Evolutionary conservation across 495 filamentous ascomycete species (phyloP), one percentile per base, ranked within the genome.

Genomic region (Aspergillus indologenus): DNA sequence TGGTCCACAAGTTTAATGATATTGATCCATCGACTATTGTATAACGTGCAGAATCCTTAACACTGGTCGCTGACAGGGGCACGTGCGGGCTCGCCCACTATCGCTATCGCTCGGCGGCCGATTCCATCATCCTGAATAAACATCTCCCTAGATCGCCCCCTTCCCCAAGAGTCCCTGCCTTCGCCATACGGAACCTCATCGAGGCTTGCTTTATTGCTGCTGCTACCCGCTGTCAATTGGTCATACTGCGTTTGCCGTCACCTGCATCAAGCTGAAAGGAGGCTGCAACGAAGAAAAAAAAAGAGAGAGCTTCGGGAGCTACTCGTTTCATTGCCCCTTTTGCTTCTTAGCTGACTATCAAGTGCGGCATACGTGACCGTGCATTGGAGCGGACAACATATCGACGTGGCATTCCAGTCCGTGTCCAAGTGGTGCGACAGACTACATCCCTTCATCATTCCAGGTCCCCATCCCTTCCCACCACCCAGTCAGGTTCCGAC

Each of bases 331-430:
- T 29, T 57, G 51, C 60, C 57, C 53, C 51, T 57, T 61, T 62
- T 57, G 50, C 54, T 56, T 58, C 53, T 46, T 54, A 52, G 54
- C 53, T 46, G 58, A 45, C 58, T 22, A 49, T 53, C 51, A 22
- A 45, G 49, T 60, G 26, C 19, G 53, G 14, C 42, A 47, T 58
- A 55, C 44, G 59, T 57, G 42, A 65, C 61, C 56, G 62, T 68
- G 65, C 61, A 46, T 61, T 44, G 67, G 68, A 69, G 63, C 59
- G 61, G 61, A 62, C 58, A 61, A 58, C 54, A 44, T 57, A 67
- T 67, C 62, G 67, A 72, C 71, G 68, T 71, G 71, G 69, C 72
- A 73, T 74, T 77, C 59, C 64, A 66, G 65, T 29, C 56, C 53
- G 59, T 55, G 59, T 62, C 65, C 62, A 65, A 62, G 64, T 67